phyloP scores from a whole-genome alignment of 2,329 filamentous ascomycete genomes.

The Penicillium sp. region DNA sequence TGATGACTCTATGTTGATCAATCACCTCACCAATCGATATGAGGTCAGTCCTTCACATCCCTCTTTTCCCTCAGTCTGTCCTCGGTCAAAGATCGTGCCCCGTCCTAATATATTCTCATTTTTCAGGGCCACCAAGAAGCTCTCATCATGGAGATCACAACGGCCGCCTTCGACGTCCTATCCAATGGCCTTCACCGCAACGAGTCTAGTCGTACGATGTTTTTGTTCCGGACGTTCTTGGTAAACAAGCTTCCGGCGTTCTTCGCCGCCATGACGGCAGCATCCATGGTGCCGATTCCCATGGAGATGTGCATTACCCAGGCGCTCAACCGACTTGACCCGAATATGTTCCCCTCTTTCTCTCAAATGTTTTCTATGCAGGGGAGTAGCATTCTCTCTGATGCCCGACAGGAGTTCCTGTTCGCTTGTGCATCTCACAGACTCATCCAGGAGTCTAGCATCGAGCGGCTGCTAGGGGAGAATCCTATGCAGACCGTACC shows the following conservation, averaged over 20 bases:
- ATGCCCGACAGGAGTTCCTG: conserved; percentile 79
- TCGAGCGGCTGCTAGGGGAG: conserved; percentile 80
- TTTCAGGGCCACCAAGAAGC: conserved; percentile 72
- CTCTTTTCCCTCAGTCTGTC: background rate
- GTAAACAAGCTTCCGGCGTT: conserved; percentile 72
- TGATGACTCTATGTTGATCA: conserved; percentile 77
- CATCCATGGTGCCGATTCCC: conserved; percentile 62
- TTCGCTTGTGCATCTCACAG: conserved; percentile 88
- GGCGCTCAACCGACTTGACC: conserved; percentile 65
- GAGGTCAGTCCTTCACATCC: conserved; percentile 58
- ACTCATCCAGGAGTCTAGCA: conserved; percentile 76
- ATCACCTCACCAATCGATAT: conserved; percentile 82
- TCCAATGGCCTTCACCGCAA: conserved; percentile 81
- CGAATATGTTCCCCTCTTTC: conserved; percentile 65
- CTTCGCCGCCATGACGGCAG: conserved; percentile 60
- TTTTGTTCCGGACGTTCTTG: conserved; percentile 82
- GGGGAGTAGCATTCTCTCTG: conserved; percentile 62
- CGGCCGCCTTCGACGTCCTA: conserved; percentile 86
- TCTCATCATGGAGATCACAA: conserved; percentile 78
- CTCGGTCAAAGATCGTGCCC: background rate
- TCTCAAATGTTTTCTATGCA: conserved; percentile 66
- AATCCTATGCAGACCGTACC: conserved; percentile 79
- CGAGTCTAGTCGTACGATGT: conserved; percentile 63
- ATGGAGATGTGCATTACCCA: conserved; percentile 68
- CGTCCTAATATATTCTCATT: background rate